Evolutionary conservation across 352 stramenopile species (phyloP), one percentile per base, ranked within the genome.

Genomic region (Pythium utonaiense): DNA sequence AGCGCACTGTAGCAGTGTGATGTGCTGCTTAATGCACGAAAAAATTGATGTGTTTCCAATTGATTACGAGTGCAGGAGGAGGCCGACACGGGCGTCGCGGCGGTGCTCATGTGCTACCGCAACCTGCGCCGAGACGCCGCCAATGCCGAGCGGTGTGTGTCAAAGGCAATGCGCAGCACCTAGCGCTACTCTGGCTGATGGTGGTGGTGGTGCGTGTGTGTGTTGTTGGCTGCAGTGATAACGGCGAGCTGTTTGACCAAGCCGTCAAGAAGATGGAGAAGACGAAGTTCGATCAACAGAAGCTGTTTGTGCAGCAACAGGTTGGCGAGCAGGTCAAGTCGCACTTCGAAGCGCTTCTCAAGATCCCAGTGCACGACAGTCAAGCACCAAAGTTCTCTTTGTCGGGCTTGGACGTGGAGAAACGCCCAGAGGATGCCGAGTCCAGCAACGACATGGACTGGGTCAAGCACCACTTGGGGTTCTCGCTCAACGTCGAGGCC

Each of bases 231-330:
- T 16, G 42, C 53, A 95, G 83, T 61, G 72, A 91, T 7, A 78
- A 84, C 34, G 75, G 69, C 30, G 75, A 90, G 33, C 62, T 95
- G 30, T 95, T 95, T 55, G 67, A 91, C 40, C 64, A 89, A 62
- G 85, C 85, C 4, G 83, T 95, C 31, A 74, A 72, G 36, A 65
- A 72, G 28, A 75, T 95, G 65, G 73, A 88, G 34, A 77, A 75
- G 56, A 88, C 88, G 51, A 88, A 90, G 42, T 93, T 91, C 53
- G 83, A 91, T 33, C 70, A 95, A 67, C 85, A 95, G 60, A 87
- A 87, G 64, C 53, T 75, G 38, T 89, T 83, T 53, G 80, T 91
- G 49, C 83, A 93, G 52, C 55, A 77, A 10, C 66, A 87, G 60
- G 64, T 90, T 22, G 66, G 68, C 5, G 71, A 79, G 0, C 85